Conservation (phyloP, 441 rosid species). For the Erysimum pusillum region DNA sequence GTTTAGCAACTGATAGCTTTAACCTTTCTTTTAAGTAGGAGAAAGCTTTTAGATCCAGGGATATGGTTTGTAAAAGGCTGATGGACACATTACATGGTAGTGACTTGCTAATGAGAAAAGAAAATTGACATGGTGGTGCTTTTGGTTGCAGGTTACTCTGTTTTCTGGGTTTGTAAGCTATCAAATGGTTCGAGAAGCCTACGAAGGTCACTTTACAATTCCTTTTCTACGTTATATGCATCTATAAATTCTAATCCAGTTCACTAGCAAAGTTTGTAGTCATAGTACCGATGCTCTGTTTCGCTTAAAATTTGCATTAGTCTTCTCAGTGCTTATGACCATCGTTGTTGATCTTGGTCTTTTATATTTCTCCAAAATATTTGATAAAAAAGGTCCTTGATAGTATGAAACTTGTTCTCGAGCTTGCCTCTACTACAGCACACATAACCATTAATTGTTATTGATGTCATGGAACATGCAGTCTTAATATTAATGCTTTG, state of each 20-base stretch:
- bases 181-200: conserved; percentile 99
- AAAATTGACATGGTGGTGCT: conserved; percentile 19
- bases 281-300: conserved; percentile 20
- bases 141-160: conserved; percentile 85
- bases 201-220: conserved; percentile 64
- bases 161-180: conserved; percentile 98
- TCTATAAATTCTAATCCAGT: not conserved
- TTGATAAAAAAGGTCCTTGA: not conserved
- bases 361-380: conserved; percentile 1
- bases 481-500: not conserved
- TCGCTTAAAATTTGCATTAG: not conserved
- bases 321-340: conserved; percentile 6
- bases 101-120: not conserved
- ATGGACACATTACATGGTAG: conserved; percentile 18
- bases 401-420: conserved; percentile 13
- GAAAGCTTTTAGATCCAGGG: not conserved
- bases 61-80: not conserved
- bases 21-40: not conserved
- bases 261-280: conserved; percentile 16
- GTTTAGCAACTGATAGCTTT: not conserved
- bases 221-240: not conserved
- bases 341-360: conserved; percentile 15
- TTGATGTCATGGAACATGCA: conserved; percentile 12
- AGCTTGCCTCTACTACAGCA: not conserved
- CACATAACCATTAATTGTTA: not conserved